Percentiles rank a stretch among this genome's conserved stretches.
Evolutionary conservation across 805 yeast species (phyloP).

Genomic region (Yarrowia keelungensis): DNA sequence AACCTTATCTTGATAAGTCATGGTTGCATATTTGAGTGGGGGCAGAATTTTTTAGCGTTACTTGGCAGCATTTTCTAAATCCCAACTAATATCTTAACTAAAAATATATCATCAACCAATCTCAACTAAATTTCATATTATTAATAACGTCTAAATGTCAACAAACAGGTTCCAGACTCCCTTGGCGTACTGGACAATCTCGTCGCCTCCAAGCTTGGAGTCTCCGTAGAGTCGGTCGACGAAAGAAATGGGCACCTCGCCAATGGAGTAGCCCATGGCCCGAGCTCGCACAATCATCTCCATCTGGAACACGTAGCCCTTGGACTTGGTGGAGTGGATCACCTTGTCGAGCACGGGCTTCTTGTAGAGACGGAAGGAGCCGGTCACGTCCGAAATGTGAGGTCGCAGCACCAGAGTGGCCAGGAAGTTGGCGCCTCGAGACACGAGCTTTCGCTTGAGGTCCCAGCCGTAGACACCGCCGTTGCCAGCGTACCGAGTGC

Average conservation of each 20-base stretch:
- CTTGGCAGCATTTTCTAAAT: too few relatives aligned
- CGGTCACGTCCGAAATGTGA: conserved; percentile 74
- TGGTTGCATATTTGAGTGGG: neutral
- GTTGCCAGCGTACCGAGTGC: conserved; percentile 77
- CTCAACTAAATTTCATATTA: too few relatives aligned
- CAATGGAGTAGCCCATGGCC: conserved; percentile 72
- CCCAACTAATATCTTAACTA: too few relatives aligned
- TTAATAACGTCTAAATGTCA: conserved; percentile 54
- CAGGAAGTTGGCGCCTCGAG: conserved; percentile 80
- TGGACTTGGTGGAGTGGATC: conserved; percentile 70
- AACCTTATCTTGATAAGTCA: neutral
- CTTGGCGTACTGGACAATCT: conserved; percentile 75
- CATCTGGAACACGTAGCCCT: conserved; percentile 87
- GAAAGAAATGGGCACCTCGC: conserved; percentile 79
- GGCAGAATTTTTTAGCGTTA: too few relatives aligned
- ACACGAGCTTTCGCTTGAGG: conserved; percentile 75
- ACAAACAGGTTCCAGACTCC: conserved; percentile 77
- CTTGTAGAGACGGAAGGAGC: conserved; percentile 77
- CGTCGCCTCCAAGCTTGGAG: conserved; percentile 80
- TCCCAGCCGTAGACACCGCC: conserved; percentile 90
- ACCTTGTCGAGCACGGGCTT: conserved; percentile 70
- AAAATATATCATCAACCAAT: too few relatives aligned
- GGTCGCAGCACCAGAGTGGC: conserved; percentile 77
- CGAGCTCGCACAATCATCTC: conserved; percentile 87
- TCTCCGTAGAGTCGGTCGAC: conserved; percentile 83